These are phyloP conservation scores for Sorghum bicolor DNA, from an alignment of 176 grass and related monocot genomes.

Conservation along the genomic window DNA sequence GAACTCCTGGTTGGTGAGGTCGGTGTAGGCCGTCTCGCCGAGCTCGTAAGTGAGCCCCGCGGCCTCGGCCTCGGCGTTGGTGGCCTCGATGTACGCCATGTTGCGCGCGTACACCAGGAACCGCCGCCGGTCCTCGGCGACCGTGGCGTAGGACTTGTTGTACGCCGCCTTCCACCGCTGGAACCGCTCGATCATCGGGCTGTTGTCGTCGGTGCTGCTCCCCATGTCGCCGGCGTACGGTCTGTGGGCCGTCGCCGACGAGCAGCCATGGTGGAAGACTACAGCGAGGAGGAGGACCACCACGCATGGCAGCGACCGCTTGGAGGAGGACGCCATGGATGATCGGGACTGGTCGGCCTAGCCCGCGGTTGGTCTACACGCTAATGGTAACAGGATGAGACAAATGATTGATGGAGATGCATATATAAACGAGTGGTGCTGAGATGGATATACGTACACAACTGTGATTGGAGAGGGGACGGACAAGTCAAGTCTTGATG, in stretches of 20 bases:
- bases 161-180: conserved; percentile 38
- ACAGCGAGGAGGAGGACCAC: not conserved
- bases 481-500: not conserved
- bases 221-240: not conserved
- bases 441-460: not conserved
- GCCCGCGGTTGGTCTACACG: no score
- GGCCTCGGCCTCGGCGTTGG: conserved; percentile 26
- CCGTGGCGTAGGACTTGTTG: conserved; percentile 18
- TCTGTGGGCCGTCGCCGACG: not conserved
- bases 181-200: conserved; percentile 20
- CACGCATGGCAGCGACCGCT: not conserved
- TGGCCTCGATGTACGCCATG: conserved; percentile 49
- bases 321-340: conserved; percentile 13
- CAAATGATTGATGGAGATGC: not conserved
- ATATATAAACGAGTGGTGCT: not conserved
- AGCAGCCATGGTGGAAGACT: not conserved
- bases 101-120: conserved; percentile 33
- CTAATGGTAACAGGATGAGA: not conserved
- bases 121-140: conserved; percentile 23
- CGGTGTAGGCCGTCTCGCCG: conserved; percentile 52
- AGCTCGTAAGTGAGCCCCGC: conserved; percentile 51
- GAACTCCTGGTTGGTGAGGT: conserved; percentile 60
- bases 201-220: not conserved
- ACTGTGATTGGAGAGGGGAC: conserved; percentile 4
- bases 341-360: not conserved